Evolutionary conservation across 306 rosid genomes (phyloP).

Genomic region (Rosa multiflora): DNA sequence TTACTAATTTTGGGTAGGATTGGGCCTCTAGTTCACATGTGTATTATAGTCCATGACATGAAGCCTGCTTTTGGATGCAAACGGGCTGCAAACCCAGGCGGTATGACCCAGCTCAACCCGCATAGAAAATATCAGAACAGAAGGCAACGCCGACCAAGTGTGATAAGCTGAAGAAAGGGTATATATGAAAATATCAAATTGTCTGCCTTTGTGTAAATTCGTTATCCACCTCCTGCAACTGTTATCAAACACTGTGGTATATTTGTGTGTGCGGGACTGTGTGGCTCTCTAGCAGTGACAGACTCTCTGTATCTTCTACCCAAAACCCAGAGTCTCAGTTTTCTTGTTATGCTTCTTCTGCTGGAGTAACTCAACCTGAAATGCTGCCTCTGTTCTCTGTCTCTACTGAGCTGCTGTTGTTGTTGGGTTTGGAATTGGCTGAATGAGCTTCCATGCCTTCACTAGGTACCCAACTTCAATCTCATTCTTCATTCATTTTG

Average conservation of each 20-base stretch:
- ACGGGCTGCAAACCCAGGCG: not conserved
- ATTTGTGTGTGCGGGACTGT: not conserved
- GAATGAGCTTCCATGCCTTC: constrained; percentile 95
- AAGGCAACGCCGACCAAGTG: not conserved
- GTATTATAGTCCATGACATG: not conserved
- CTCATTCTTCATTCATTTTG: not conserved
- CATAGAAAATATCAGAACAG: not conserved
- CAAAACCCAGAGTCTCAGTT: not conserved
- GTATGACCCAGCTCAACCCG: not conserved
- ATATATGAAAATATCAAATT: not conserved
- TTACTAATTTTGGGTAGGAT: not conserved
- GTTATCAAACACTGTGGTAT: not conserved
- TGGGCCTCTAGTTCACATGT: not conserved
- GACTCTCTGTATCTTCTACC: not conserved
- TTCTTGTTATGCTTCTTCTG: not conserved
- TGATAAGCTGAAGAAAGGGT: not conserved
- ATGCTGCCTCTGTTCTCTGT: constrained; percentile 14
- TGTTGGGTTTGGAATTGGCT: constrained; percentile 40
- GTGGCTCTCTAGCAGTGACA: constrained; percentile 13
- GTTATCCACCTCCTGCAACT: constrained; percentile 18
- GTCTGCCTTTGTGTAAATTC: constrained; percentile 4
- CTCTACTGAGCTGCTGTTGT: constrained; percentile 27
- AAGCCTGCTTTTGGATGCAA: not conserved
- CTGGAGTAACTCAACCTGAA: not conserved
- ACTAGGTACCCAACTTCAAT: constrained; percentile 45